A percentile compares a stretch with the other conserved stretches of the same genome.
Conservation (phyloP, 2,329 filamentous ascomycete genomes). For the Curvularia eragrostidis region DNA sequence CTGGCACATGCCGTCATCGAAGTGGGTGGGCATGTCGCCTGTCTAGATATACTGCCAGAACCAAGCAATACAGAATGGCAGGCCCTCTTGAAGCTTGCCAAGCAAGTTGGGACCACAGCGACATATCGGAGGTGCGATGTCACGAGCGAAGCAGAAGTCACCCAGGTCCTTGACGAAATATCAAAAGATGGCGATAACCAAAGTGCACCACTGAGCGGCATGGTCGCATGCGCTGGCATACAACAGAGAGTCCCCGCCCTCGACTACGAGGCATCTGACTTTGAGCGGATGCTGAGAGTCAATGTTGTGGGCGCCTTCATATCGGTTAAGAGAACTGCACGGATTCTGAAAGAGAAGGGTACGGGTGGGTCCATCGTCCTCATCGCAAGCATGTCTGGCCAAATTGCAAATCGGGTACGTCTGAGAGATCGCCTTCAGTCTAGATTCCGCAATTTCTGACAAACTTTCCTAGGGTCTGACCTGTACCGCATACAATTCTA, state of each 20-base stretch:
- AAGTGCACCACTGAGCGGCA: conserved; percentile 48
- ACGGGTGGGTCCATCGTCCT: conserved; percentile 67
- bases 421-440: background rate
- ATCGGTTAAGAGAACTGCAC: conserved; percentile 43
- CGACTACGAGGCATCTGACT: conserved; percentile 53
- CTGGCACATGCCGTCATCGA: conserved; percentile 59
- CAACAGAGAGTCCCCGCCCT: conserved; percentile 57
- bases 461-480: conserved; percentile 14
- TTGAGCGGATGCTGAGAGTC: conserved; percentile 46
- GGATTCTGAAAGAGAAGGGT: conserved; percentile 62
- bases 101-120: conserved; percentile 42
- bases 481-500: conserved; percentile 22
- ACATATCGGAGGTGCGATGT: conserved; percentile 58
- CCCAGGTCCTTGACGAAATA: conserved; percentile 48
- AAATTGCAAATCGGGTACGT: conserved; percentile 23
- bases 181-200: conserved; percentile 43
- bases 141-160: conserved; percentile 54
- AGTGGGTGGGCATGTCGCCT: conserved; percentile 58
- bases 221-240: conserved; percentile 59
- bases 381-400: conserved; percentile 50
- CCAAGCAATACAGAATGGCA: conserved; percentile 53
- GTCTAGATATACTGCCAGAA: conserved; percentile 55
- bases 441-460: background rate
- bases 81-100: conserved; percentile 52
- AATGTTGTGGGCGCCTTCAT: conserved; percentile 50